phyloP scores from a whole-genome alignment of 129 eudicot genomes.

The Erigeron canadensis region DNA sequence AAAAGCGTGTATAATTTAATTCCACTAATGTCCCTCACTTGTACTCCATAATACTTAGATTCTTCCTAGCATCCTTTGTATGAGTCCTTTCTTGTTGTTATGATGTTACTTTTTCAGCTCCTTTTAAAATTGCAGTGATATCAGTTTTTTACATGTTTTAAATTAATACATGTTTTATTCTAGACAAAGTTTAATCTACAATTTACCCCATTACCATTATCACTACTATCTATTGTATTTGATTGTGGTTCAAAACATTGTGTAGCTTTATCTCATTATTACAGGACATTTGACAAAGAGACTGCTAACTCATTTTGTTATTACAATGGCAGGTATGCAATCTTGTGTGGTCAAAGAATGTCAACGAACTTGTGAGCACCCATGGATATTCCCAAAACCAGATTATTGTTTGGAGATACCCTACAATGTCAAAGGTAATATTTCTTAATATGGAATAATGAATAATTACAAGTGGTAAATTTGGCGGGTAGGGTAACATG shows the following conservation, averaged over 20 bases:
- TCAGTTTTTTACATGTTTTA: background rate
- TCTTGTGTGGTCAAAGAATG: slow-evolving; percentile 98
- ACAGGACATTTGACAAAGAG: slow-evolving; percentile 21
- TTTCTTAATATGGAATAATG: background rate
- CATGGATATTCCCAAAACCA: slow-evolving; percentile 99
- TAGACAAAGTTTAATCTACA: background rate
- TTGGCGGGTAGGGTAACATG: background rate
- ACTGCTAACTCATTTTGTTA: slow-evolving; percentile 7
- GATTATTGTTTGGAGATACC: slow-evolving; percentile 97
- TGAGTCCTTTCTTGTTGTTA: no score
- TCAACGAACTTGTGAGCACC: slow-evolving; percentile 97
- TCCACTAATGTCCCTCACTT: background rate
- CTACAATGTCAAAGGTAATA: slow-evolving; percentile 93
- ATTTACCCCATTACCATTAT: background rate
- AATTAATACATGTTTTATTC: background rate
- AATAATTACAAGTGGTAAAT: slow-evolving; percentile 4
- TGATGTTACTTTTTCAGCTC: background rate
- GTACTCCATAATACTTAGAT: background rate
- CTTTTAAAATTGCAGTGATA: background rate
- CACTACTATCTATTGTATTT: background rate
- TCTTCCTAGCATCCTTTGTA: background rate
- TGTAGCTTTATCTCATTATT: background rate
- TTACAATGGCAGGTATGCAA: slow-evolving; percentile 79
- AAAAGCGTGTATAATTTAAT: background rate
- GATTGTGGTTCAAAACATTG: slow-evolving; percentile 11